phyloP scores from a whole-genome alignment of 2,329 filamentous ascomycete genomes.

The Teratosphaeria destructans region DNA sequence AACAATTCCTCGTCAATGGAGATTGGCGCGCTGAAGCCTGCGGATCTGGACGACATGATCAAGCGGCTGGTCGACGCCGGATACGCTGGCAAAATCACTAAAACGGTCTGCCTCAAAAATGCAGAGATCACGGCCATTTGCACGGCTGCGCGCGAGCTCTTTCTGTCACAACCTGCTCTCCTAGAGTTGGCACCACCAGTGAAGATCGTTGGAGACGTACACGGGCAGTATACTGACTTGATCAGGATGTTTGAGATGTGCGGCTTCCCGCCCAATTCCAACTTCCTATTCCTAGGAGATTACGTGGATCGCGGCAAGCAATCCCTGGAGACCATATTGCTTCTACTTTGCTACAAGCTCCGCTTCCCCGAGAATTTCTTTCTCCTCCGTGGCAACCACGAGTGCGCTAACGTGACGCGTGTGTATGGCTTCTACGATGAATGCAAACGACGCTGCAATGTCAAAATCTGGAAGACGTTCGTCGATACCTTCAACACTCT shows the following conservation, averaged over 20 bases:
- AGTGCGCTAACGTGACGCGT: constrained; percentile 90
- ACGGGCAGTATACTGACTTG: constrained; percentile 91
- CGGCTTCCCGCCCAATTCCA: constrained; percentile 82
- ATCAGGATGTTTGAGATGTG: constrained; percentile 99
- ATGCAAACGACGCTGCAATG: constrained; percentile 90
- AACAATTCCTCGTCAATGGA: constrained; percentile 1
- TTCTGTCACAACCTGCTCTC: constrained; percentile 83
- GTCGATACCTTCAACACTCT: constrained; percentile 93
- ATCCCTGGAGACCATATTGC: constrained; percentile 84
- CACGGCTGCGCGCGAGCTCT: constrained; percentile 74
- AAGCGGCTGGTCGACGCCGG: constrained; percentile 86
- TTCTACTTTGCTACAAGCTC: constrained; percentile 91
- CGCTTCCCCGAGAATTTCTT: constrained; percentile 98
- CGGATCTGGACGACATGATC: constrained; percentile 96
- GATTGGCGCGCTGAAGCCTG: constrained; percentile 82
- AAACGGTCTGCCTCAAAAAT: constrained; percentile 94
- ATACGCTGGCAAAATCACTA: constrained; percentile 93
- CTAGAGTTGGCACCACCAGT: constrained; percentile 88
- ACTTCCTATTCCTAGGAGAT: constrained; percentile 90
- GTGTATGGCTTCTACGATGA: constrained; percentile 98
- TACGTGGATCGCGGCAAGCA: constrained; percentile 97
- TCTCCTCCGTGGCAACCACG: constrained; percentile 84
- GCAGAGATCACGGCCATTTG: constrained; percentile 95
- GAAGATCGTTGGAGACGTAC: constrained; percentile 95
- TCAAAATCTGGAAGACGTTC: constrained; percentile 98